Evolutionary conservation across 805 yeast species (phyloP), one percentile per base, ranked within the genome.

Genomic region (Cyberlindnera meyerae): DNA sequence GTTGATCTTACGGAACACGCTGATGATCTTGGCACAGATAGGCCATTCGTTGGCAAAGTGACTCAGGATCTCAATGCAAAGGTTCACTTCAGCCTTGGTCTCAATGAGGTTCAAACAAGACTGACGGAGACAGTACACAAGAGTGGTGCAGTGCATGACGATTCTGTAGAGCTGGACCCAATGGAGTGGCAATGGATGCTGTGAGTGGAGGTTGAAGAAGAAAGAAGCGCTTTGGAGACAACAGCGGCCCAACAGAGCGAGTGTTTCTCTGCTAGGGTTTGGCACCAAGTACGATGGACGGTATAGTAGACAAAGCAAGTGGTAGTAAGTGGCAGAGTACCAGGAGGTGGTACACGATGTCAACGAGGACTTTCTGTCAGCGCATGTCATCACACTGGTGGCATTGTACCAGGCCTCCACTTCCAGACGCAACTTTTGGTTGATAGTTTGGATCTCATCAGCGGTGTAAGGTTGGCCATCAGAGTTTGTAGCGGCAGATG

Each of bases 221-320:
- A 64, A 67, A 14, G 73, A 65, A 30, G 71, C 49, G 11, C 69
- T 66, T 31, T 70, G 67, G 11, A 71, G 48, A 37, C 74, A 69
- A 12, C 65, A 63, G 28, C 66, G 67, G 0, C 75, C 72, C 31
- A 73, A 43, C 11, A 60, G 55, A n/a, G 66, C 60, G 24, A 73
- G 38, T 6, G 63, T 59, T 16, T 61, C 64, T 11, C 57, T 45
- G 0, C 68, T 54, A 3, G 77, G 74, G 8, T 57, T 56, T 4
- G 78, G 76, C 8, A 65, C 61, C 30, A 73, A 51, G 27, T 66
- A 65, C 4, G 75, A 71, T 5, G 78, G 78, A 34, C 75, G 61
- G 44, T 71, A 74, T 6, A 74, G 47, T 39, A 69, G 46, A 33
- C 69, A 66, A 31, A 71, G 62, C 21, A 70, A 49, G 36, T 71